phyloP scores from a whole-genome alignment of 169 alveolate genomes.

The Plasmodium malariae region DNA sequence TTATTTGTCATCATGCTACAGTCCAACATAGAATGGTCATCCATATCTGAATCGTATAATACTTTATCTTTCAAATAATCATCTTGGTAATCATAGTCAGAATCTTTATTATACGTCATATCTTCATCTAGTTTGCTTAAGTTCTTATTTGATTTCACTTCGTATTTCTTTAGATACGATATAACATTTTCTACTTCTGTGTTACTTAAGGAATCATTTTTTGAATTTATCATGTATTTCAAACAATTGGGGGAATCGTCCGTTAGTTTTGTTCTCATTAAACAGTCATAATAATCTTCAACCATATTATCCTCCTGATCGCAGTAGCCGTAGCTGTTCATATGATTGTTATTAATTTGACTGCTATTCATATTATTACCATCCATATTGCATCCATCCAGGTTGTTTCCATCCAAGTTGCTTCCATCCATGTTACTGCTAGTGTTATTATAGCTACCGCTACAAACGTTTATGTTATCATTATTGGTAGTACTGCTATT shows the following conservation, averaged over 20 bases:
- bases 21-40: slow-evolving; percentile 4
- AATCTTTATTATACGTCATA: slow-evolving; percentile 13
- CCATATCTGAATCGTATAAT: slow-evolving; percentile 63
- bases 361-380: not conserved
- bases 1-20: not conserved
- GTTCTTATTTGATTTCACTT: slow-evolving; percentile 39
- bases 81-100: slow-evolving; percentile 61
- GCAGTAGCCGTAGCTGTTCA: not conserved
- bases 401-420: no score
- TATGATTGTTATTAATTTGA: not conserved
- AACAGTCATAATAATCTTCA: slow-evolving; percentile 68
- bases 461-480: no score
- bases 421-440: no score
- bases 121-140: slow-evolving; percentile 19
- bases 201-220: slow-evolving; percentile 23
- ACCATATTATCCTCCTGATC: slow-evolving; percentile 42
- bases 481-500: no score
- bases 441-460: no score
- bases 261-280: slow-evolving; percentile 54
- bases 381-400: no score
- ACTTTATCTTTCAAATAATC: slow-evolving; percentile 61
- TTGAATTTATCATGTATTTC: slow-evolving; percentile 49
- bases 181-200: slow-evolving; percentile 57
- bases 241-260: slow-evolving; percentile 38
- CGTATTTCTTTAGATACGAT: slow-evolving; percentile 54